Evolutionary conservation across 805 yeast species (phyloP), one percentile per base, ranked within the genome.

Genomic region (Candida wancherniae): DNA sequence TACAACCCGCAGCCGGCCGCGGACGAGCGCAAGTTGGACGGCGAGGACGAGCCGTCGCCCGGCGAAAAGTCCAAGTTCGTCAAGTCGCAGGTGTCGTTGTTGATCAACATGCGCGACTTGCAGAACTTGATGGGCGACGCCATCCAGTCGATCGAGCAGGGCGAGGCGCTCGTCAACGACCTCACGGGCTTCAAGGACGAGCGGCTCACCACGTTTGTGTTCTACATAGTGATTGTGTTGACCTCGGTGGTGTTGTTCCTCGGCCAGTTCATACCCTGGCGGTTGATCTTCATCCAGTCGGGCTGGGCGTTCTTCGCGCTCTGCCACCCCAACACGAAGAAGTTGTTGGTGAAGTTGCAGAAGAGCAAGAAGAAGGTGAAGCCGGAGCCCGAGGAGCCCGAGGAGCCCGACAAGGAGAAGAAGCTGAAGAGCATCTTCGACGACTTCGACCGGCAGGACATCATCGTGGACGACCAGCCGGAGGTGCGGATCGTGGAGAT

Each of bases 121-220:
- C 94, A 85, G 51, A 75, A 76, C 39, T 55, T 76, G 20, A 73
- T 84, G 11, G 62, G 80, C 0, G 73, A 71, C 31, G 36, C 80
- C 6, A 63, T 84, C 15, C 57, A 63, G 10, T 48, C 66, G 0
- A 57, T 75, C 30, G 77, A 78, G 13, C 54, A 59, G 11, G 53
- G 72, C 6, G 86, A 83, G 36, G 58, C 58, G 20, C 68, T 77
- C 33, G 61, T 77, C 45, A 70, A 65, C 44, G 81, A 79, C 9
- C 67, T 80, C 4, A 82, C 82, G 17, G 81, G 81, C 7, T 85
- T 85, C 49, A 68, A 66, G 41, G 82, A 84, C 51, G 94, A 84
- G 44, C 64, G 73, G 26, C 55, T 65, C 15, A 73, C 92, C 1
- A 80, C 92, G 0, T 61, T 75, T 5, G 47, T 83, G n/a, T 66